A percentile compares a stretch with the other conserved stretches of the same genome.
Evolutionary conservation across 495 filamentous ascomycete genomes (phyloP).

Genomic region (Poronia punctata): DNA sequence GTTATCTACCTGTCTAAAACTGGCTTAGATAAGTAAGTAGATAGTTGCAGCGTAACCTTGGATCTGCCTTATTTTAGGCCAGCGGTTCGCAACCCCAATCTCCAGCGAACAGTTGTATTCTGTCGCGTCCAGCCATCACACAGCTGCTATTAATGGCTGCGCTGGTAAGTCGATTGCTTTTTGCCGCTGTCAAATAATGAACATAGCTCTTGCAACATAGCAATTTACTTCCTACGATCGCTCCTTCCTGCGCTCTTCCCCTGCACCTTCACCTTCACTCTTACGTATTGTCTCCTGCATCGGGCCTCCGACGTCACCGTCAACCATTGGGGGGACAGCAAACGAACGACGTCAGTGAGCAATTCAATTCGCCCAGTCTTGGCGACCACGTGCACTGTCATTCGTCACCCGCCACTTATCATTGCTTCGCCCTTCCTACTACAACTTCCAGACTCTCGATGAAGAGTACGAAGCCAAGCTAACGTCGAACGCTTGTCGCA

Average conservation of each 20-base stretch:
- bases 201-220: too few species aligned
- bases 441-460: slow-evolving; percentile 8
- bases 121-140: too few species aligned
- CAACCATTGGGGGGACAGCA: neutral
- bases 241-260: neutral
- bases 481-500: slow-evolving; percentile 17
- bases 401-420: neutral
- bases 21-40: too few species aligned
- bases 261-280: neutral
- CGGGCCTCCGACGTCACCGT: neutral
- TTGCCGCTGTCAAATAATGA: neutral
- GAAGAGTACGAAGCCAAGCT: slow-evolving; percentile 9
- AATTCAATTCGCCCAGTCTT: too few species aligned
- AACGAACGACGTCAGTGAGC: neutral
- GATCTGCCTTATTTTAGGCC: too few species aligned
- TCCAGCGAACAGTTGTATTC: too few species aligned
- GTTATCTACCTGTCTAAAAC: too few species aligned
- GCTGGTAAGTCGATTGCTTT: slow-evolving; percentile 31
- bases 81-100: too few species aligned
- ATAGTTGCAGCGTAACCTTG: too few species aligned
- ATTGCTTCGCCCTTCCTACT: slow-evolving; percentile 8
- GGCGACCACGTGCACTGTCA: neutral
- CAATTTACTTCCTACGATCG: too few species aligned
- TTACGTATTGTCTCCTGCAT: neutral
- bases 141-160: slow-evolving; percentile 36